Percentiles rank a stretch among this genome's conserved stretches.
Conservation (phyloP, 2,329 filamentous ascomycete genomes). For the Beauveria sp. region DNA sequence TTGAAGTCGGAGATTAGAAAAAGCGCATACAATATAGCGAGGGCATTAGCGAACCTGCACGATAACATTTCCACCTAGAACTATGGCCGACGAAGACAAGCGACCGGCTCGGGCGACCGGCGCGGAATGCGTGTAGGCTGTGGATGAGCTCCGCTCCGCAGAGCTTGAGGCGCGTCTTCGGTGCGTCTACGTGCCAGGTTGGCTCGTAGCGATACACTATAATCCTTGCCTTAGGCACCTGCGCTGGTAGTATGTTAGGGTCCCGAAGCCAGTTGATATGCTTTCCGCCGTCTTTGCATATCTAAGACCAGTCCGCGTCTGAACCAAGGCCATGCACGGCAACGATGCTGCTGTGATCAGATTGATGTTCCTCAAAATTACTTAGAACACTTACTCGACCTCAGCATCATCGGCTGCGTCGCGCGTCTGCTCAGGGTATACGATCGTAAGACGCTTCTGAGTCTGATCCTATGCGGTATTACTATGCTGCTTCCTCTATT, state of each 20-base stretch:
- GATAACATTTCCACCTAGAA: slow-evolving; percentile 16
- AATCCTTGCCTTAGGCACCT: slow-evolving; percentile 12
- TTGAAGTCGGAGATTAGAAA: neutral
- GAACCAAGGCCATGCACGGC: slow-evolving; percentile 18
- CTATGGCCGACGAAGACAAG: slow-evolving; percentile 18
- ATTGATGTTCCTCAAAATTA: neutral
- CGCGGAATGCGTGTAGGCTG: slow-evolving; percentile 11
- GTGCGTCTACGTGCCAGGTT: slow-evolving; percentile 15
- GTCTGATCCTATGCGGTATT: too few species aligned
- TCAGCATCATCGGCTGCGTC: too few species aligned
- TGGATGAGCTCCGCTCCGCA: slow-evolving; percentile 16
- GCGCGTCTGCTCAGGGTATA: too few species aligned
- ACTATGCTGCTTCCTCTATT: too few species aligned
- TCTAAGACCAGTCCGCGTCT: slow-evolving; percentile 18
- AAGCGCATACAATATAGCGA: neutral
- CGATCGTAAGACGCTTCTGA: too few species aligned
- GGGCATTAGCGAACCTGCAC: slow-evolving; percentile 7
- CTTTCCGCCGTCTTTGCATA: slow-evolving; percentile 10
- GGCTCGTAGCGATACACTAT: slow-evolving; percentile 17
- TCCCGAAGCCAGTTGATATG: slow-evolving; percentile 16
- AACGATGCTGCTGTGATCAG: slow-evolving; percentile 13
- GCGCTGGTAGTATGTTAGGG: slow-evolving; percentile 13
- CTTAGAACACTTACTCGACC: too few species aligned
- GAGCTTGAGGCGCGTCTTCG: slow-evolving; percentile 15
- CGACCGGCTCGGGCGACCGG: slow-evolving; percentile 7